A percentile compares a stretch with the other conserved stretches of the same genome.
Evolutionary conservation across 2,329 filamentous ascomycete species (phyloP).

Genomic region (Phaeosphaeriaceae sp.): DNA sequence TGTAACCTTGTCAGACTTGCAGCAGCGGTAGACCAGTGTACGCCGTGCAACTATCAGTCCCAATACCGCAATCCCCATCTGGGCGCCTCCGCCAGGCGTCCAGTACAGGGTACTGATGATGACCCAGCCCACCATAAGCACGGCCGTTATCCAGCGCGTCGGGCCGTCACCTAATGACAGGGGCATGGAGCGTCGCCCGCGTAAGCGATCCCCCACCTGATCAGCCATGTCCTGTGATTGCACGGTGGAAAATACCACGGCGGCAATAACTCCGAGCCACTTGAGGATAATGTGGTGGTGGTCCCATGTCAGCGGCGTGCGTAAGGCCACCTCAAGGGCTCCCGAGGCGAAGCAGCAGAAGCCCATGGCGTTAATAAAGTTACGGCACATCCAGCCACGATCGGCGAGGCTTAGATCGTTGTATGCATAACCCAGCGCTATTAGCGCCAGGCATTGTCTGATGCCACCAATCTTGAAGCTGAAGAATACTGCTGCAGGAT

Average conservation of each 20-base stretch:
- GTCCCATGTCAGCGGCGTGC: neutral
- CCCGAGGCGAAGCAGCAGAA: constrained; percentile 11
- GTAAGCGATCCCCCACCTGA: constrained; percentile 25
- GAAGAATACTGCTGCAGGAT: neutral
- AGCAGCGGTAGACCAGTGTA: too few species aligned
- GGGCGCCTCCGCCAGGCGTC: too few species aligned
- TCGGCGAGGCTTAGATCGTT: constrained; percentile 41
- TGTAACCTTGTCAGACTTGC: too few species aligned
- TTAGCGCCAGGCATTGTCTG: constrained; percentile 39
- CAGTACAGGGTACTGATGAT: too few species aligned
- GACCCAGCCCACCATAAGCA: too few species aligned
- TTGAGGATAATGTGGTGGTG: neutral
- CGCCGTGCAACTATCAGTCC: too few species aligned
- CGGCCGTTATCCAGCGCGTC: neutral
- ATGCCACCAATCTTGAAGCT: constrained; percentile 6
- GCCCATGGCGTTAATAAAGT: constrained; percentile 14
- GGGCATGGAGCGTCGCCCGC: constrained; percentile 26
- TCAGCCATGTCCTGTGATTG: constrained; percentile 40
- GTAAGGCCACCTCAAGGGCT: constrained; percentile 6
- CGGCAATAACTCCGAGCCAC: constrained; percentile 14
- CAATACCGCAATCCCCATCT: too few species aligned
- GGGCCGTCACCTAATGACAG: constrained; percentile 14
- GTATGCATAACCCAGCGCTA: constrained; percentile 50
- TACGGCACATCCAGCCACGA: constrained; percentile 17
- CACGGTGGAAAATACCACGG: constrained; percentile 28